Percentiles rank a stretch among this genome's conserved stretches.
Evolutionary conservation across 192 early-diverging fungal genomes (phyloP).

Genomic region (Umbelopsis sp.): DNA sequence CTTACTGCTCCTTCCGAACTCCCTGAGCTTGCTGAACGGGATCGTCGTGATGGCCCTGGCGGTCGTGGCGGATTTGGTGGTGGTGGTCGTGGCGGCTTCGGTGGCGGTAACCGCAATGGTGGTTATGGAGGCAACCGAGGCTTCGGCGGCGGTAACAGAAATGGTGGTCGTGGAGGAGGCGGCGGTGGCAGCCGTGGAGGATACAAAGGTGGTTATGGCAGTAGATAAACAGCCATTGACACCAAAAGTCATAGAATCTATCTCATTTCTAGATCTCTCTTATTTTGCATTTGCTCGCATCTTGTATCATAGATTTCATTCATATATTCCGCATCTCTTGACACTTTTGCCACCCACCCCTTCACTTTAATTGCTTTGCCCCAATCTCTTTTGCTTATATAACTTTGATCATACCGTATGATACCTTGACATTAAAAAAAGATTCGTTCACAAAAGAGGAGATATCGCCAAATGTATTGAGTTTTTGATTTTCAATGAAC

Average conservation of each 20-base stretch:
- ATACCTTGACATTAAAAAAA: conserved; percentile 7
- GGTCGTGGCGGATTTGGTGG: conserved; percentile 45
- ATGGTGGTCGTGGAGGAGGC: conserved; percentile 44
- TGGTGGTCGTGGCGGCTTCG: conserved; percentile 49
- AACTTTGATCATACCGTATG: conserved; percentile 2
- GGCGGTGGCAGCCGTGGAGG: conserved; percentile 42
- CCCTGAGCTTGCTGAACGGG: conserved; percentile 77
- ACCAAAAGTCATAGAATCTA: not conserved
- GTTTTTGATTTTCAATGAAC: not conserved
- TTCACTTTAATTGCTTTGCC: not conserved
- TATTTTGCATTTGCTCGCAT: conserved; percentile 21
- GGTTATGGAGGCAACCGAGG: conserved; percentile 38
- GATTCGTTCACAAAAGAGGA: not conserved
- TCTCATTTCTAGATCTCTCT: not conserved
- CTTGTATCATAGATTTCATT: conserved; percentile 21
- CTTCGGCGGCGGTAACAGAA: conserved; percentile 41
- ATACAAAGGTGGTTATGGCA: conserved; percentile 15
- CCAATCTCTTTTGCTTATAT: not conserved
- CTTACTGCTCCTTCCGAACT: conserved; percentile 73
- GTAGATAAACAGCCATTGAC: not conserved
- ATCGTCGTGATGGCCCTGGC: conserved; percentile 35
- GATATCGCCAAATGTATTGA: not conserved
- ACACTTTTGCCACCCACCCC: not conserved
- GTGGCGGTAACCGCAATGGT: conserved; percentile 46
- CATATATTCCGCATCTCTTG: conserved; percentile 7